Percentiles rank a stretch among this genome's conserved stretches.
These are phyloP conservation scores for Diutina pseudorugosa DNA, from an alignment of 1,139 yeast species.

Conservation along the genomic window DNA sequence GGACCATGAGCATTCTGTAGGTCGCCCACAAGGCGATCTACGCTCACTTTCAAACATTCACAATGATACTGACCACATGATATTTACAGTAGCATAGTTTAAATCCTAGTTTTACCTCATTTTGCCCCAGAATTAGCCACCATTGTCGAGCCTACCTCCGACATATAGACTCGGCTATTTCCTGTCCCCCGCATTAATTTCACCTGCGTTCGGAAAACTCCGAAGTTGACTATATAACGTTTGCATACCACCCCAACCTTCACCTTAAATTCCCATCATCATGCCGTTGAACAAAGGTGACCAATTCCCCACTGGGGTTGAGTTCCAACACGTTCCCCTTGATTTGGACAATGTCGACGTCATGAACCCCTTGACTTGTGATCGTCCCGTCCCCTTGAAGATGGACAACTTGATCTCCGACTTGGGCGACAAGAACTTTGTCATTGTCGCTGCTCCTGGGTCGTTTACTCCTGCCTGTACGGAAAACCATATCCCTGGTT, in stretches of 20 bases:
- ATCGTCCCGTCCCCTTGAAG: constrained; percentile 33
- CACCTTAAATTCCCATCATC: not conserved
- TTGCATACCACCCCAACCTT: not conserved
- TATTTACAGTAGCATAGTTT: no score
- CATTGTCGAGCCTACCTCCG: not conserved
- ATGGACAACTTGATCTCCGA: constrained; percentile 33
- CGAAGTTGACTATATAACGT: not conserved
- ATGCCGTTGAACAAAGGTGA: constrained; percentile 12
- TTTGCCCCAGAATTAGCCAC: no score
- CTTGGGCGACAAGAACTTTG: constrained; percentile 23
- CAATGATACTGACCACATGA: no score
- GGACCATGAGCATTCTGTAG: not conserved
- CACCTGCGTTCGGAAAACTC: not conserved
- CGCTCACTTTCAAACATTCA: no score
- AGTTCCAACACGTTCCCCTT: constrained; percentile 44
- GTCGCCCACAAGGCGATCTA: no score
- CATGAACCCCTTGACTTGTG: constrained; percentile 36
- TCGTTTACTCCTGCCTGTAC: constrained; percentile 90
- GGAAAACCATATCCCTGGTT: constrained; percentile 71
- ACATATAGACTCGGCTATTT: not conserved
- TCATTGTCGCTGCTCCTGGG: constrained; percentile 78
- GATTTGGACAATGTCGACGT: constrained; percentile 27
- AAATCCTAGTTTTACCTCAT: no score
- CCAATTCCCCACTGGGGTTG: constrained; percentile 39
- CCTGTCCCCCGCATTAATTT: not conserved